Conservation (phyloP, 768 basidiomycete genomes). For the Termitomyces sp. region DNA sequence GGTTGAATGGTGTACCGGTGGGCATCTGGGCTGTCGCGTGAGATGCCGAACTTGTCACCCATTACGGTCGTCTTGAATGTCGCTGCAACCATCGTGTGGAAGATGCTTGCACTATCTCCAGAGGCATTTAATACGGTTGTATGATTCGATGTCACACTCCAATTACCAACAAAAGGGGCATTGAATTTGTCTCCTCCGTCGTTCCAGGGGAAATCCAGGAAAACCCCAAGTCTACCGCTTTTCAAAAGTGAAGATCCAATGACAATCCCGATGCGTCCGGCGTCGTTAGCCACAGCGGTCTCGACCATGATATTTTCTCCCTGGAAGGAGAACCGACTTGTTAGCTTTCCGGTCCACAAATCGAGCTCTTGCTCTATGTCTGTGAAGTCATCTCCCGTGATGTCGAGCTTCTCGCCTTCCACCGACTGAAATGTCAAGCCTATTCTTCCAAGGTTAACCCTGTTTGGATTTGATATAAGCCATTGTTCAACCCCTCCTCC, state of each 20-base stretch:
- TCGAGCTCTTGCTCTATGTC: conserved; percentile 38
- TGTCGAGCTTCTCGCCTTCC: conserved; percentile 19
- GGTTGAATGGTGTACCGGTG: conserved; percentile 47
- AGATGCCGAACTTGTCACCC: conserved; percentile 33
- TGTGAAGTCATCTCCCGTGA: conserved; percentile 33
- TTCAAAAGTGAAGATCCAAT: conserved; percentile 36
- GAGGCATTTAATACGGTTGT: conserved; percentile 31
- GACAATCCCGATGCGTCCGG: conserved; percentile 33
- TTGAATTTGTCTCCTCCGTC: conserved; percentile 51
- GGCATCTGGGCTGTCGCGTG: conserved; percentile 33
- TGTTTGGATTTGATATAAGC: conserved; percentile 54
- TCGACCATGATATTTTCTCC: conserved; percentile 31
- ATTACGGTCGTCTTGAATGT: conserved; percentile 38
- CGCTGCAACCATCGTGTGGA: conserved; percentile 34
- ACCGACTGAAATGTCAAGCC: conserved; percentile 38
- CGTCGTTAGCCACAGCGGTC: conserved; percentile 32
- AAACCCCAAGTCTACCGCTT: conserved; percentile 35
- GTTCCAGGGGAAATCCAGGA: conserved; percentile 59
- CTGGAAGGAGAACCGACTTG: conserved; percentile 36
- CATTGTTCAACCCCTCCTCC: conserved; percentile 47
- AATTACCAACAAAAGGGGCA: conserved; percentile 54
- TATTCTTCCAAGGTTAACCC: conserved; percentile 48
- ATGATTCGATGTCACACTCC: conserved; percentile 40
- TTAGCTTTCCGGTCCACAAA: conserved; percentile 50
- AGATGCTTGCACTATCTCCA: conserved; percentile 28